Conservation (phyloP, 352 stramenopile genomes). For the Phytophthora gonapodyides region DNA sequence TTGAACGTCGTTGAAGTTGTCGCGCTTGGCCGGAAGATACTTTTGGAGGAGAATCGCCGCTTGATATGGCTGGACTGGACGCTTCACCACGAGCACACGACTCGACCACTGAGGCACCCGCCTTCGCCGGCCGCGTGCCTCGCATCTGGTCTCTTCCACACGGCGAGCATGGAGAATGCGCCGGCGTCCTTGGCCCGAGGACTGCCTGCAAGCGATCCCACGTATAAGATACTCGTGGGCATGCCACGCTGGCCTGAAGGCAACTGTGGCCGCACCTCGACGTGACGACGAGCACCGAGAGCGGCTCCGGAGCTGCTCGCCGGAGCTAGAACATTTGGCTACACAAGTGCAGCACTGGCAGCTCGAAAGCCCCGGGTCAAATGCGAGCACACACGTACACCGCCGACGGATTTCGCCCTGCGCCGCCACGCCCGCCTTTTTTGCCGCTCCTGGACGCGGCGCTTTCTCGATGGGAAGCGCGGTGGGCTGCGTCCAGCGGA, state of each 20-base stretch:
- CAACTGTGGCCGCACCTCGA: conserved; percentile 15
- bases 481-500: conserved; percentile 28
- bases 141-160: not conserved
- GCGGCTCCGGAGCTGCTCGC: not conserved
- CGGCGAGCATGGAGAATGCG: conserved; percentile 1
- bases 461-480: not conserved
- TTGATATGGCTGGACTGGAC: conserved; percentile 3
- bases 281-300: conserved; percentile 21
- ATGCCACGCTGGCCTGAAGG: conserved; percentile 22
- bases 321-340: conserved; percentile 15
- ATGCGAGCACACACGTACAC: not conserved
- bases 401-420: not conserved
- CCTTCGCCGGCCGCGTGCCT: conserved; percentile 12
- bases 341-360: conserved; percentile 3
- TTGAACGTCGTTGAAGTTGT: conserved; percentile 8
- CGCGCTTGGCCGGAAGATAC: conserved; percentile 19
- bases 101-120: conserved; percentile 24
- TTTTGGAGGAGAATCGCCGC: conserved; percentile 8
- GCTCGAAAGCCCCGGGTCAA: not conserved
- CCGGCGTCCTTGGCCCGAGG: conserved; percentile 12
- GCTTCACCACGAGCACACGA: not conserved
- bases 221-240: conserved; percentile 9
- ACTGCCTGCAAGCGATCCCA: conserved; percentile 9
- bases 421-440: conserved; percentile 5
- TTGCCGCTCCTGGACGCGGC: not conserved